Evolutionary conservation across 2,329 filamentous ascomycete species (phyloP), one percentile per base, ranked within the genome.

Genomic region (Aureobasidium uvarum): DNA sequence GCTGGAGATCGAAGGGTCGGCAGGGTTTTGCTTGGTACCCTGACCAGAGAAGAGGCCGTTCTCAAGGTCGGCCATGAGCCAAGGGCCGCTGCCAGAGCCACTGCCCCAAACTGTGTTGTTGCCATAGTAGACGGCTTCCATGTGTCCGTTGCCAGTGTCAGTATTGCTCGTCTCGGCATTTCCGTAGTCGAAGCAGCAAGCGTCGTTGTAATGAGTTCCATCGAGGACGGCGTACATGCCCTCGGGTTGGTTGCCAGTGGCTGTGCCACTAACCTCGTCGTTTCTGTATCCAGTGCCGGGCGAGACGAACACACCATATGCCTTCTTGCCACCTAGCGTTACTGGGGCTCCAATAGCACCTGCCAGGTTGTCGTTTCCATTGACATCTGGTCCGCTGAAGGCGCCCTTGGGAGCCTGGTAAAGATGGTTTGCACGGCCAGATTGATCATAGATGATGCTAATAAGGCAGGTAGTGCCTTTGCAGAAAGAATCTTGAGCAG

Each of bases 1-100:
- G 66, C 77, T 75, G 1, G 78, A 77, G 66, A 87, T 77, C 0
- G 83, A 80, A 7, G 84, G 84, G 69, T 87, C 79, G 1, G 66
- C 80, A 1, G 79, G 56, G 71, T 88, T 88, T 62, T 81, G 73
- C 1, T 70, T 72, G 1, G 78, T 31, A 66, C 72, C 79, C 0
- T 62, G 11, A 16, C 86, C 86, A 0, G 86, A 86, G 76, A 88
- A 89, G 2, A 89, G 76, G 3, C 85, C 84, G 67, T 89, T 88
- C 72, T 89, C 87, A 0, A 89, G 80, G 74, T 89, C 87, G 0
- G 86, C 86, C 85, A 89, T 88, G 69, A 89, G 72, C 87, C 86
- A 89, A 0, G 87, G 87, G 0, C 87, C 86, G 50, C 69, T 80
- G 51, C 86, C 86, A 4, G 83, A 65, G 10, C 87, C 86, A 8